Conservation (phyloP, 495 filamentous ascomycete species). For the Chaetomium tenue region DNA sequence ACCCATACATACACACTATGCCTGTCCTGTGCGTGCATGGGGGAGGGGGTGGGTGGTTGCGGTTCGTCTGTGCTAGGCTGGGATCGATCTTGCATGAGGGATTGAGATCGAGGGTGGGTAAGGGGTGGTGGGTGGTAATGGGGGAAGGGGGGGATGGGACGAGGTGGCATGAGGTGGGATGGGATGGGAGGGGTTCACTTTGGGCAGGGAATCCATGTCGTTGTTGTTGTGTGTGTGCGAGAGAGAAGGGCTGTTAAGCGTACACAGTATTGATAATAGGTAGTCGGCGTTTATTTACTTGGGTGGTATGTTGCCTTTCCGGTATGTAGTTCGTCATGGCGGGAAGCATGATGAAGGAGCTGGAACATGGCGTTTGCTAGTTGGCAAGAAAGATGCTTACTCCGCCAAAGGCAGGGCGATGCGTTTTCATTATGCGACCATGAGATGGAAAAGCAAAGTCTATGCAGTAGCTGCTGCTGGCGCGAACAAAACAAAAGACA, state of each 20-base stretch:
- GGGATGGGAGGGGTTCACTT: neutral
- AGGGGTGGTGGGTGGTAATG: neutral
- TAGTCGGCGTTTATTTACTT: too few relatives aligned
- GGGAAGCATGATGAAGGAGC: neutral
- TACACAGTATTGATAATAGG: neutral
- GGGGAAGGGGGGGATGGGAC: neutral
- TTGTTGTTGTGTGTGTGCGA: neutral
- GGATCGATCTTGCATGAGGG: constrained; percentile 10
- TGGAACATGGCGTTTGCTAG: neutral
- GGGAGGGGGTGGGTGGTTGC: too few relatives aligned
- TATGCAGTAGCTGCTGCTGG: neutral
- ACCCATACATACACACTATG: neutral
- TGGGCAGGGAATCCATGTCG: neutral
- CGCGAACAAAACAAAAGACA: neutral
- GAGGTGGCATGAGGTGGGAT: neutral
- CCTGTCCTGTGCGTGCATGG: too few relatives aligned
- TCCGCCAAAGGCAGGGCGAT: neutral
- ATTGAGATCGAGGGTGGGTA: neutral
- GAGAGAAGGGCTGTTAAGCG: neutral
- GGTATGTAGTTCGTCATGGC: neutral
- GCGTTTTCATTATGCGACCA: neutral
- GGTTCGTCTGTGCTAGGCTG: neutral
- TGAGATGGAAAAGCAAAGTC: neutral
- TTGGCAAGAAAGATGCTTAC: neutral
- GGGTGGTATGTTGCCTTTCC: too few relatives aligned